Percentiles rank a stretch among this genome's conserved stretches.
These are phyloP conservation scores for Fusarium sterilihyphosum DNA, from an alignment of 2,329 filamentous ascomycete genomes.

Conservation along the genomic window DNA sequence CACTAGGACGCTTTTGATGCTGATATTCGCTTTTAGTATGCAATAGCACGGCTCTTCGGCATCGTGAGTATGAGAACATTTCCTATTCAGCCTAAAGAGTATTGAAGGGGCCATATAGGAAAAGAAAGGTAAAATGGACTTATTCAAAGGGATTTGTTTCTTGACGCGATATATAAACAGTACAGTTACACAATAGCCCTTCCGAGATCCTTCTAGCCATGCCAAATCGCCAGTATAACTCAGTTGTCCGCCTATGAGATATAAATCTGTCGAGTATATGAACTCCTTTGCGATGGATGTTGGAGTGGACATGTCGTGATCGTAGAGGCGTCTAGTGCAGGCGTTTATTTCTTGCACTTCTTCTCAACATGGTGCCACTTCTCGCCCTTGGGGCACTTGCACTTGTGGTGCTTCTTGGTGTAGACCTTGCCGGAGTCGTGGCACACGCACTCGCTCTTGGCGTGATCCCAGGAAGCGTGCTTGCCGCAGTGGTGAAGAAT, in stretches of 20 bases:
- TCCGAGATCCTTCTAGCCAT: not conserved
- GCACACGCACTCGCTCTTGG: conserved; percentile 8
- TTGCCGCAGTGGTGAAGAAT: conserved; percentile 21
- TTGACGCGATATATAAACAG: not conserved
- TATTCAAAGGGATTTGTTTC: too few species aligned
- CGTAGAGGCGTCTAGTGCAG: not conserved
- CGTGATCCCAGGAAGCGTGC: conserved; percentile 2
- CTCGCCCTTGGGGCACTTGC: conserved; percentile 25
- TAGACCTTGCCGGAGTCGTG: conserved; percentile 20
- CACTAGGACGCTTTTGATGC: not conserved
- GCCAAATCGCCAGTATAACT: rapidly evolving
- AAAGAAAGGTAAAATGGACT: rapidly evolving
- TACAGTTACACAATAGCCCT: rapidly evolving
- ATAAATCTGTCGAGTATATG: too few species aligned
- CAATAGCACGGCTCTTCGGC: not conserved
- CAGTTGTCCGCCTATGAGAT: not conserved
- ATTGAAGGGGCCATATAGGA: not conserved
- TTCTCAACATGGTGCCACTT: conserved; percentile 21
- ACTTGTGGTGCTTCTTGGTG: conserved; percentile 15
- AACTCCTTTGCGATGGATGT: not conserved
- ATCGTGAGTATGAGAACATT: not conserved
- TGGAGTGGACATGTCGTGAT: too few species aligned
- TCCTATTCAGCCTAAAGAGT: not conserved
- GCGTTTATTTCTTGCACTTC: conserved; percentile 15
- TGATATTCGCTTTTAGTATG: not conserved